Evolutionary conservation across 164 flowering plant species (phyloP).

Genomic region (Euptelea pleiosperma): DNA sequence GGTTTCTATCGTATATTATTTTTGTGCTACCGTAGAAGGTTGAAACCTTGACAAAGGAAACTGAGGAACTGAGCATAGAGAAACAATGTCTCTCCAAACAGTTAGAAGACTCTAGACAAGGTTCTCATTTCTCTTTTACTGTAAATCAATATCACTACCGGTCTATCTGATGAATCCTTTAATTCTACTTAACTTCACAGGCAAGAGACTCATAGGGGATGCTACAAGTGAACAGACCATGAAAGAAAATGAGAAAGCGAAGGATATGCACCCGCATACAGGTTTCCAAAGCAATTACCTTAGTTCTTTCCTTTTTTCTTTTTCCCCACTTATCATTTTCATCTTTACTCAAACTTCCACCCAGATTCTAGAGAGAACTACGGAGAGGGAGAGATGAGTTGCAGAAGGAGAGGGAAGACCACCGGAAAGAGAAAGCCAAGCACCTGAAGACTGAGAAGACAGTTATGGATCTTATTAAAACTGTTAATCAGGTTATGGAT

Average conservation of each 20-base stretch:
- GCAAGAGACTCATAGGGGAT: constrained; percentile 46
- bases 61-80: constrained; percentile 66
- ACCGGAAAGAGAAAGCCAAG: constrained; percentile 44
- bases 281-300: constrained; percentile 26
- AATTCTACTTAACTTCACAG: constrained; percentile 25
- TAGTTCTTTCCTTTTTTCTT: neutral
- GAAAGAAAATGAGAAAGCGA: constrained; percentile 66
- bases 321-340: neutral
- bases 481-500: constrained; percentile 39
- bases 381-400: constrained; percentile 66
- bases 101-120: constrained; percentile 62
- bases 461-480: constrained; percentile 26
- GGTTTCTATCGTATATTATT: neutral
- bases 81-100: constrained; percentile 58
- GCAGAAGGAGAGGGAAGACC: no score
- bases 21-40: constrained; percentile 38
- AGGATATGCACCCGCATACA: constrained; percentile 74
- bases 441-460: constrained; percentile 42
- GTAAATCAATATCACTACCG: no score
- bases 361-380: constrained; percentile 65
- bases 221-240: constrained; percentile 53
- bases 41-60: constrained; percentile 49
- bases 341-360: neutral
- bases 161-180: neutral
- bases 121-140: constrained; percentile 19